Evolutionary conservation across 2,329 filamentous ascomycete genomes (phyloP).

Genomic region (Periconia digitata): DNA sequence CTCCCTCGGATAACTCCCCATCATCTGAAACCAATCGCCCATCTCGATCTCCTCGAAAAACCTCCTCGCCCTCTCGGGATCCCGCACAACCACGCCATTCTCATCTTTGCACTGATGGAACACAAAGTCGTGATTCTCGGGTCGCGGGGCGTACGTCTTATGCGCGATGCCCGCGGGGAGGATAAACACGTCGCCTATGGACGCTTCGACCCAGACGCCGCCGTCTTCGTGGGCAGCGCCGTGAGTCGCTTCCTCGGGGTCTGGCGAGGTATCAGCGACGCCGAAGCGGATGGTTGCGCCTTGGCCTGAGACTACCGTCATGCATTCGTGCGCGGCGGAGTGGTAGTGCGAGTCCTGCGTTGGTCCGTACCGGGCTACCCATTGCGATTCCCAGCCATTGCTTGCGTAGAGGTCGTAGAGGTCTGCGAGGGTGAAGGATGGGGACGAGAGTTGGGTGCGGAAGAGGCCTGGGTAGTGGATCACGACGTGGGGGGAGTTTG

Average conservation of each 20-base stretch:
- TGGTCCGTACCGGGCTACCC: conserved; percentile 60
- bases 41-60: conserved; percentile 43
- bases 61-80: conserved; percentile 36
- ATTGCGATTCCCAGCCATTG: conserved; percentile 58
- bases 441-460: conserved; percentile 16
- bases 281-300: conserved; percentile 58
- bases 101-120: conserved; percentile 50
- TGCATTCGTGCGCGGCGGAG: conserved; percentile 58
- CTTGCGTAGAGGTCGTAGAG: conserved; percentile 49
- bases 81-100: conserved; percentile 7
- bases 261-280: conserved; percentile 51
- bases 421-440: conserved; percentile 26
- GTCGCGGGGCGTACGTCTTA: conserved; percentile 53
- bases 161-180: conserved; percentile 60
- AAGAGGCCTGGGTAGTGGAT: conserved; percentile 56
- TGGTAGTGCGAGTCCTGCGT: conserved; percentile 62
- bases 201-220: conserved; percentile 52
- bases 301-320: conserved; percentile 57
- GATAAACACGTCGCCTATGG: conserved; percentile 60
- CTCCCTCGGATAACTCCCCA: conserved; percentile 58
- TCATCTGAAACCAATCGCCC: conserved; percentile 55
- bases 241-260: conserved; percentile 45
- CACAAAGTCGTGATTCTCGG: conserved; percentile 37
- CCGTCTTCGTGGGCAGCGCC: conserved; percentile 48
- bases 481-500: conserved; percentile 49